Evolutionary conservation across 2,329 filamentous ascomycete genomes (phyloP).

Genomic region (Ophiognomonia clavigignenti-juglandacearum): DNA sequence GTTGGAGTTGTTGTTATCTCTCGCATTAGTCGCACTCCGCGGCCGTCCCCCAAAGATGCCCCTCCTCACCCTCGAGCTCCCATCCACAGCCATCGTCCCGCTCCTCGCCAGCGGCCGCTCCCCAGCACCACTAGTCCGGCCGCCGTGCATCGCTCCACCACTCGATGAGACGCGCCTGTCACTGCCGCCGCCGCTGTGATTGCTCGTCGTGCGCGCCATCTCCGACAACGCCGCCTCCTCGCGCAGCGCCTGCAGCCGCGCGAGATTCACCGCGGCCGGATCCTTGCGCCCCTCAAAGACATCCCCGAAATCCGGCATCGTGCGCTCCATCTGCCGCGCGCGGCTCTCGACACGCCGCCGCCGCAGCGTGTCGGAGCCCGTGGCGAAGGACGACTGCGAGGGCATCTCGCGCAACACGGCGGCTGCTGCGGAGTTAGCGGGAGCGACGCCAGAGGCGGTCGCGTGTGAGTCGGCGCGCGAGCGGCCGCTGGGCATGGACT

Average conservation of each 20-base stretch:
- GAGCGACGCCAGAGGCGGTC: neutral
- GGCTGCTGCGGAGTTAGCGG: conserved; percentile 1
- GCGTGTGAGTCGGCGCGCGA: conserved; percentile 5
- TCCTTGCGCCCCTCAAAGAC: conserved; percentile 15
- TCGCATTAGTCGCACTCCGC: conserved; percentile 3
- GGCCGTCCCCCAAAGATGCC: conserved; percentile 13
- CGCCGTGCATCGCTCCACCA: too few relatives aligned
- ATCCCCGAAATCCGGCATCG: conserved; percentile 12
- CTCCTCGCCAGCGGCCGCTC: conserved; percentile 1
- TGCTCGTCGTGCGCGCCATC: too few relatives aligned
- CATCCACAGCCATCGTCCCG: neutral
- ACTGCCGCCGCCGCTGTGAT: too few relatives aligned
- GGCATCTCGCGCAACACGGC: neutral
- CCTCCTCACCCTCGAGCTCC: neutral
- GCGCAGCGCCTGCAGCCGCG: conserved; percentile 12
- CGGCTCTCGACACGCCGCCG: conserved; percentile 11
- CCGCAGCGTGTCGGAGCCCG: neutral
- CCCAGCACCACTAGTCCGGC: too few relatives aligned
- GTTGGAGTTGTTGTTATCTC: too few relatives aligned
- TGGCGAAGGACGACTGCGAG: conserved; percentile 1
- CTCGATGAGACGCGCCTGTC: too few relatives aligned
- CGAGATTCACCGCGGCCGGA: conserved; percentile 4
- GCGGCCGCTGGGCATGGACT: neutral
- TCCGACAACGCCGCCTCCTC: too few relatives aligned
- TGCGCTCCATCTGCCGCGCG: conserved; percentile 3